phyloP scores from a whole-genome alignment of 2,329 filamentous ascomycete genomes.

The Diaporthe sp. region DNA sequence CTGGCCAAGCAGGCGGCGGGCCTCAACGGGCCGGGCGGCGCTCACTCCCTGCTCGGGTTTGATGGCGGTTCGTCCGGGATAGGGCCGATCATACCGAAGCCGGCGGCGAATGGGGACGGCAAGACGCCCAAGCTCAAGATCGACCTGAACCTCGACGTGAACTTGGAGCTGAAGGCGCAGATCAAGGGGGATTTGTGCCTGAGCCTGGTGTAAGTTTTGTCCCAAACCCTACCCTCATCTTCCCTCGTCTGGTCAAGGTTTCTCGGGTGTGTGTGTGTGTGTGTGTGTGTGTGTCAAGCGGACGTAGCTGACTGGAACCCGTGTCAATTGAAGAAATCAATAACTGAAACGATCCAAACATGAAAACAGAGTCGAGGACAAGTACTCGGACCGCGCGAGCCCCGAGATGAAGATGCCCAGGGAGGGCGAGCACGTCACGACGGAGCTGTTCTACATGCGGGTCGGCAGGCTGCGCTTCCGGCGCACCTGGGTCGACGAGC shows the following conservation, averaged over 20 bases:
- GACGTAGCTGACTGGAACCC: slow-evolving; percentile 16
- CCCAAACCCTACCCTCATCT: neutral
- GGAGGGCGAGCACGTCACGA: slow-evolving; percentile 36
- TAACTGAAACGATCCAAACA: neutral
- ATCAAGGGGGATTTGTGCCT: slow-evolving; percentile 81
- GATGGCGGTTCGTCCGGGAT: neutral
- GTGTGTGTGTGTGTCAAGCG: no score
- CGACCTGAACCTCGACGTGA: slow-evolving; percentile 74
- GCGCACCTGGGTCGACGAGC: slow-evolving; percentile 45
- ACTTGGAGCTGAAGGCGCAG: slow-evolving; percentile 83
- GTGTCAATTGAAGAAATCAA: slow-evolving; percentile 19
- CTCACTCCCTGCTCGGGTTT: neutral
- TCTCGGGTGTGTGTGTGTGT: no score
- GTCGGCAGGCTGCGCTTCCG: slow-evolving; percentile 44
- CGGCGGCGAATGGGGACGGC: slow-evolving; percentile 19
- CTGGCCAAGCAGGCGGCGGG: neutral
- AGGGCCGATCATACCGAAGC: neutral
- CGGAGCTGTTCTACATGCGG: slow-evolving; percentile 48
- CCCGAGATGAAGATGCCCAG: slow-evolving; percentile 39
- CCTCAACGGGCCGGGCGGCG: neutral
- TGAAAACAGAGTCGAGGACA: slow-evolving; percentile 42
- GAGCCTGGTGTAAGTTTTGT: slow-evolving; percentile 69
- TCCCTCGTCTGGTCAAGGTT: neutral
- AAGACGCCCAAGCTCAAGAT: slow-evolving; percentile 45
- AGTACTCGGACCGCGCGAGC: slow-evolving; percentile 38